A percentile compares a stretch with the other conserved stretches of the same genome.
These are phyloP conservation scores for Termitomyces sp. DNA, from an alignment of 768 basidiomycete species.

Conservation along the genomic window DNA sequence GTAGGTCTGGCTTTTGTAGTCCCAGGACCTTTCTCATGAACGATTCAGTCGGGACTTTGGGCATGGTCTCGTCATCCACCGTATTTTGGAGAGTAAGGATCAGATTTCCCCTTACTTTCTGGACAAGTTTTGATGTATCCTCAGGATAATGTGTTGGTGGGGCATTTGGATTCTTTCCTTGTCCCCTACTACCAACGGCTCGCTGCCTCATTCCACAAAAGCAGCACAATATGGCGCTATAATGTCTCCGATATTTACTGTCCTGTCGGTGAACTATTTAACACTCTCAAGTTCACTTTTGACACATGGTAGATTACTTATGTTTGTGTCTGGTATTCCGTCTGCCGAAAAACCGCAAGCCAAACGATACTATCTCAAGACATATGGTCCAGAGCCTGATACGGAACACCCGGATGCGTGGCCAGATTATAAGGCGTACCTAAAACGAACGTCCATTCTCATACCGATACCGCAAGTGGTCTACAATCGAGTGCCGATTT, in stretches of 20 bases:
- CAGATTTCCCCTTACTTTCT: neutral
- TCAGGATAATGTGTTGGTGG: slow-evolving; percentile 60
- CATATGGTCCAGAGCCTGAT: slow-evolving; percentile 30
- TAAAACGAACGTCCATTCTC: neutral
- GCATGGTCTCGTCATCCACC: slow-evolving; percentile 2
- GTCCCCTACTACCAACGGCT: slow-evolving; percentile 49
- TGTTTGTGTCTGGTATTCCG: slow-evolving; percentile 69
- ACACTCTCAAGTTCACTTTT: neutral
- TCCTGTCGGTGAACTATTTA: neutral
- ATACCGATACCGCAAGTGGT: neutral
- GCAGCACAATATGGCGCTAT: slow-evolving; percentile 48
- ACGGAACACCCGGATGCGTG: neutral
- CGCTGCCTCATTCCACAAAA: slow-evolving; percentile 32
- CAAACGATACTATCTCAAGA: slow-evolving; percentile 50
- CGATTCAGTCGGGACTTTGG: neutral
- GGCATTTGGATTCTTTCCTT: slow-evolving; percentile 58
- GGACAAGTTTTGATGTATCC: neutral
- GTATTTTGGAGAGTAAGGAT: neutral
- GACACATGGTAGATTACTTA: slow-evolving; percentile 27
- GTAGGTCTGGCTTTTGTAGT: neutral
- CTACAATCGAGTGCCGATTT: slow-evolving; percentile 31
- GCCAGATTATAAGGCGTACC: neutral
- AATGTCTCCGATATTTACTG: neutral
- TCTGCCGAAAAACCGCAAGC: slow-evolving; percentile 66
- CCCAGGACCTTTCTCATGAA: neutral